phyloP scores from a whole-genome alignment of 1,284 basidiomycete genomes.

The Pseudozyma sp. region DNA sequence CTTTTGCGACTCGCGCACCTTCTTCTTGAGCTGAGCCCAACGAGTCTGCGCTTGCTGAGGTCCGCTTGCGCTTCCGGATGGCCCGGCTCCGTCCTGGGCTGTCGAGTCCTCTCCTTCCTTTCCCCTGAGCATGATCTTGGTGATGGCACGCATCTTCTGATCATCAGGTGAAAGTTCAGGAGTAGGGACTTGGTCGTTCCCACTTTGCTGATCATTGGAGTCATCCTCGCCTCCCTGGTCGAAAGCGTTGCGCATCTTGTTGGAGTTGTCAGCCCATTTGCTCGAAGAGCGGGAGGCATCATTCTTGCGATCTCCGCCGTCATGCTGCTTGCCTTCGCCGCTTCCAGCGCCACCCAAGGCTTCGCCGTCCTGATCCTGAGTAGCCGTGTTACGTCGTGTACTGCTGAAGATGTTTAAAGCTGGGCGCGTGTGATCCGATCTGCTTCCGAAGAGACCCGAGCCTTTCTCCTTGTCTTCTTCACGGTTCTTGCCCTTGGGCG shows the following conservation, averaged over 20 bases:
- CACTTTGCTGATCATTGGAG: conserved; percentile 5
- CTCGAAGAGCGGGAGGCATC: conserved; percentile 19
- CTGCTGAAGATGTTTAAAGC: conserved; percentile 29
- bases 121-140: conserved; percentile 53
- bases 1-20: conserved; percentile 51
- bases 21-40: conserved; percentile 55
- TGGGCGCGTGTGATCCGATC: conserved; percentile 31
- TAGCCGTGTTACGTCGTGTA: conserved; percentile 12
- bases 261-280: conserved; percentile 46
- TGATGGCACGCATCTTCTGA: conserved; percentile 48
- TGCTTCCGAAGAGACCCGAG: conserved; percentile 21
- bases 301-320: conserved; percentile 1
- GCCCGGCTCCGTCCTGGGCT: conserved; percentile 15
- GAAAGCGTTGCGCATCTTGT: conserved; percentile 48
- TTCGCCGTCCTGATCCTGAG: conserved; percentile 25
- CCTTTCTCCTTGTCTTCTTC: conserved; percentile 27
- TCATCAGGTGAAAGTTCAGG: conserved; percentile 43
- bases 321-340: conserved; percentile 18
- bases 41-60: conserved; percentile 29
- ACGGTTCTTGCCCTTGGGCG: conserved; percentile 18
- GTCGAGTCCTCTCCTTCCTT: conserved; percentile 19
- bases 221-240: conserved; percentile 19
- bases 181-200: conserved; percentile 24
- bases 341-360: conserved; percentile 10
- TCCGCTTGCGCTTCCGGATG: conserved; percentile 14